A percentile compares a stretch with the other conserved stretches of the same genome.
Conservation (phyloP, 371 early-diverging fungal species). For the Syncephalastrum racemosum region DNA sequence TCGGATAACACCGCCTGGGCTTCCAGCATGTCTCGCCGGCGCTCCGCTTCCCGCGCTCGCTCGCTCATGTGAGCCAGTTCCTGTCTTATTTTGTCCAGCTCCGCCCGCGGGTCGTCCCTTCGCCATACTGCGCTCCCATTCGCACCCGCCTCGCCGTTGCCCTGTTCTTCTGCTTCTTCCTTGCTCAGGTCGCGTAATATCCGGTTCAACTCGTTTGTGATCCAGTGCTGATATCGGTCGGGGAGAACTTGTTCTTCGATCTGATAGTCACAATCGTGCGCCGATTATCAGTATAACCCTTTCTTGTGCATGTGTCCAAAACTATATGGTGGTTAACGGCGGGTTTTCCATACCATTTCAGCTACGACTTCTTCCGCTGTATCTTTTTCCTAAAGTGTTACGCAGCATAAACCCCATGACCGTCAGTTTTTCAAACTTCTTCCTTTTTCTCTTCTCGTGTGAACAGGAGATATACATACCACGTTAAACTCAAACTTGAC, state of each 20-base stretch:
- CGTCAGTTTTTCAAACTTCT: neutral
- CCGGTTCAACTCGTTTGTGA: conserved; percentile 84
- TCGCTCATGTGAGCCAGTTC: conserved; percentile 32
- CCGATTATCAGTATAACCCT: too few relatives aligned
- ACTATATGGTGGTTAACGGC: too few relatives aligned
- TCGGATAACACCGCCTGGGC: conserved; percentile 27
- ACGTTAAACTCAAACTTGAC: conserved; percentile 90
- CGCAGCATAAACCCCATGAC: neutral
- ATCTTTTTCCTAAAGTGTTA: conserved; percentile 59
- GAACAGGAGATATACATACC: conserved; percentile 11
- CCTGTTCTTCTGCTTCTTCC: conserved; percentile 27
- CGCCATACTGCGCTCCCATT: conserved; percentile 37
- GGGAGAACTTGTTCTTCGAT: conserved; percentile 80
- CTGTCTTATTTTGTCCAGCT: conserved; percentile 31
- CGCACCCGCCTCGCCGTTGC: conserved; percentile 35
- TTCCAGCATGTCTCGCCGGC: conserved; percentile 30
- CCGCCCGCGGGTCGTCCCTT: conserved; percentile 39
- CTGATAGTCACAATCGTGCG: conserved; percentile 34
- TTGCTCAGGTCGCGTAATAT: conserved; percentile 76
- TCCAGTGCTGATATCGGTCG: conserved; percentile 70
- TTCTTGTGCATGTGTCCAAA: neutral
- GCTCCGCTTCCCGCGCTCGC: conserved; percentile 32
- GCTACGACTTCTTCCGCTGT: conserved; percentile 89
- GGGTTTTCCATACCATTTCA: conserved; percentile 71
- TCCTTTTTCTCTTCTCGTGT: neutral